Percentiles rank a stretch among this genome's conserved stretches.
phyloP scores from a whole-genome alignment of 2,329 filamentous ascomycete genomes.

The Fusarium graminum region DNA sequence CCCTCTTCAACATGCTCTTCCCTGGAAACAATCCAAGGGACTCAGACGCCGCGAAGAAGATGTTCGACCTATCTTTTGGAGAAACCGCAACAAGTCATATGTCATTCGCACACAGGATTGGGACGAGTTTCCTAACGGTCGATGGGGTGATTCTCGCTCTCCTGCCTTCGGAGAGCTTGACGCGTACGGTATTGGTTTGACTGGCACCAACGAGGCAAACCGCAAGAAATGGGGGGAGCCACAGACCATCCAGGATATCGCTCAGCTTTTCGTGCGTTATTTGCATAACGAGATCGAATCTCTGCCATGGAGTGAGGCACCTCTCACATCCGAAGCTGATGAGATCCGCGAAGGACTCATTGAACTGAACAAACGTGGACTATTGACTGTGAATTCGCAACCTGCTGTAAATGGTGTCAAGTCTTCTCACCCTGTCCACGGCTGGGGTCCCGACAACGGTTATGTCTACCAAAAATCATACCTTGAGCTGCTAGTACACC shows the following conservation, averaged over 20 bases:
- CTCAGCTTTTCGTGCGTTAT: constrained; percentile 86
- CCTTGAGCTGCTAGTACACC: constrained; percentile 88
- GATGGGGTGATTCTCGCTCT: constrained; percentile 97
- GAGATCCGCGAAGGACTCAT: constrained; percentile 82
- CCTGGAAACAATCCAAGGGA: constrained; percentile 95
- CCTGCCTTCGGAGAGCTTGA: constrained; percentile 97
- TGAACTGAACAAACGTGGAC: constrained; percentile 84
- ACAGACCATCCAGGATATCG: constrained; percentile 81
- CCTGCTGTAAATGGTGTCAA: constrained; percentile 92
- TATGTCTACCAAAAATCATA: constrained; percentile 99
- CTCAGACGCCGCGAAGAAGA: constrained; percentile 92
- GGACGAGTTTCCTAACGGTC: constrained; percentile 99
- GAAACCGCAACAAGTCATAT: constrained; percentile 96
- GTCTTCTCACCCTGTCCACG: constrained; percentile 86
- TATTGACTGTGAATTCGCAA: constrained; percentile 97
- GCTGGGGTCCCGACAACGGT: constrained; percentile 94
- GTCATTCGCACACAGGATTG: constrained; percentile 96
- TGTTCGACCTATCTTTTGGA: constrained; percentile 98
- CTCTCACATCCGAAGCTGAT: constrained; percentile 85
- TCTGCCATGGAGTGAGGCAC: constrained; percentile 93
- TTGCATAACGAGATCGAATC: constrained; percentile 83
- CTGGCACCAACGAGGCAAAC: constrained; percentile 95
- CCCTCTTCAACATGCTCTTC: constrained; percentile 88
- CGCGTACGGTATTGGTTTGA: constrained; percentile 92
- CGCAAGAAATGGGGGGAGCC: constrained; percentile 95